A percentile compares a stretch with the other conserved stretches of the same genome.
Evolutionary conservation across 2,329 filamentous ascomycete genomes (phyloP).

Genomic region (Venturia effusa): DNA sequence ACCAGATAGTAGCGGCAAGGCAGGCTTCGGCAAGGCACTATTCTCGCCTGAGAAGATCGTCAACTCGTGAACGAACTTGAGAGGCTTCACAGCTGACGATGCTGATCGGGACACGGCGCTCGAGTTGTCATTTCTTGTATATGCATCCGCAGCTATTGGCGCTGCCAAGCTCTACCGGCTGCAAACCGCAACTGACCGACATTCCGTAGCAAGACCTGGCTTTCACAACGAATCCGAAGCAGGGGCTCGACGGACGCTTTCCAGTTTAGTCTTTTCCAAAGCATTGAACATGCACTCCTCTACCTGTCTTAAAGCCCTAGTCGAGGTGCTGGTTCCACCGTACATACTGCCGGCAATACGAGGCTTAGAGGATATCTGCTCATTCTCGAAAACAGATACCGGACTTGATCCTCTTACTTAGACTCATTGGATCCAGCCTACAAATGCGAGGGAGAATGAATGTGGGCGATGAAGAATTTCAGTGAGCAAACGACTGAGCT

Average conservation of each 20-base stretch:
- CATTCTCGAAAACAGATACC: neutral
- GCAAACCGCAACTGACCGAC: no score
- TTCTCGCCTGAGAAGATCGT: neutral
- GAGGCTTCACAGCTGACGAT: neutral
- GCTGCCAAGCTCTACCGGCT: no score
- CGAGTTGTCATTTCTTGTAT: neutral
- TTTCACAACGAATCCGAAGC: no score
- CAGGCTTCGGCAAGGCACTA: conserved; percentile 52
- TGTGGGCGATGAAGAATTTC: neutral
- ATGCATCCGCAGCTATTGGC: no score
- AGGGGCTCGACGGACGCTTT: no score
- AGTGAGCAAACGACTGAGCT: neutral
- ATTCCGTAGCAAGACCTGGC: no score
- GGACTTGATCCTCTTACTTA: neutral
- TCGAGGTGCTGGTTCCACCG: neutral
- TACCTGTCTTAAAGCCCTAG: neutral
- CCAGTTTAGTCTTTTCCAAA: no score
- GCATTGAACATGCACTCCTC: no score
- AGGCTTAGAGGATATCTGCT: neutral
- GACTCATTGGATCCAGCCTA: neutral
- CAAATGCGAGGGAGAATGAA: neutral
- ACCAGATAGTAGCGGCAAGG: conserved; percentile 65
- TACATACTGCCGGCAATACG: neutral
- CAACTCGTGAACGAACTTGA: neutral
- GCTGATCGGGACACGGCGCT: neutral